Conservation (phyloP, 1,284 basidiomycete genomes). For the Phellinidium pouzarii region DNA sequence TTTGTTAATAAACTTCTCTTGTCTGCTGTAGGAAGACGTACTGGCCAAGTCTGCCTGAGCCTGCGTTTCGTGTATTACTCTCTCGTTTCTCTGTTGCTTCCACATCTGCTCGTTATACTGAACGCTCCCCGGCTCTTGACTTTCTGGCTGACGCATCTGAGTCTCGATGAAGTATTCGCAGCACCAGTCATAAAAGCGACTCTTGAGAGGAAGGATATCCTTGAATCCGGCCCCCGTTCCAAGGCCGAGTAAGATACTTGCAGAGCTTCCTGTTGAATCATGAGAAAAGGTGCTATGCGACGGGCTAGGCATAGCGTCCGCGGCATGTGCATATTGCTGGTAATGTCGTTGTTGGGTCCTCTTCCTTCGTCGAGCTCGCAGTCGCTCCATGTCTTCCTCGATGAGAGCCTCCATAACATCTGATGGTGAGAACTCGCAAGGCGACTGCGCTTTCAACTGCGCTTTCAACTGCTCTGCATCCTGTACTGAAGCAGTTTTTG, state of each 20-base stretch:
- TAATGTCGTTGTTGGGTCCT: constrained; percentile 33
- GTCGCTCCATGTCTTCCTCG: constrained; percentile 85
- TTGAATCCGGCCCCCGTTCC: constrained; percentile 67
- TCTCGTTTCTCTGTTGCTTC: constrained; percentile 89
- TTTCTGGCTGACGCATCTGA: constrained; percentile 96
- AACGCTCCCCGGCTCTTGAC: constrained; percentile 90
- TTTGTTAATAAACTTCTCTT: constrained; percentile 2
- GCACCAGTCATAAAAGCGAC: constrained; percentile 93
- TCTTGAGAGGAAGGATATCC: constrained; percentile 82
- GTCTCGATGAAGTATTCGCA: constrained; percentile 97
- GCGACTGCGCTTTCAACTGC: constrained; percentile 14
- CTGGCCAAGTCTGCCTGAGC: constrained; percentile 68
- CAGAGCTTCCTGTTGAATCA: constrained; percentile 46
- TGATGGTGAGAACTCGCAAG: constrained; percentile 54
- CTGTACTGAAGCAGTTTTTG: not conserved
- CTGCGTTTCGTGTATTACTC: constrained; percentile 66
- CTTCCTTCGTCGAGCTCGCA: constrained; percentile 60
- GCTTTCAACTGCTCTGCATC: not conserved
- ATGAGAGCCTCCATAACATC: constrained; percentile 83
- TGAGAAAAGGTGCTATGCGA: constrained; percentile 68
- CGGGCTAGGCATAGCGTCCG: constrained; percentile 49
- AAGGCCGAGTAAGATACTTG: constrained; percentile 60
- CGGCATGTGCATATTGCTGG: constrained; percentile 16
- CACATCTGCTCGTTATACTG: constrained; percentile 96
- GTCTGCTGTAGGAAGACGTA: constrained; percentile 30